phyloP scores from a whole-genome alignment of 148 eudicot genomes.

The Rhododendron ferrugineum region DNA sequence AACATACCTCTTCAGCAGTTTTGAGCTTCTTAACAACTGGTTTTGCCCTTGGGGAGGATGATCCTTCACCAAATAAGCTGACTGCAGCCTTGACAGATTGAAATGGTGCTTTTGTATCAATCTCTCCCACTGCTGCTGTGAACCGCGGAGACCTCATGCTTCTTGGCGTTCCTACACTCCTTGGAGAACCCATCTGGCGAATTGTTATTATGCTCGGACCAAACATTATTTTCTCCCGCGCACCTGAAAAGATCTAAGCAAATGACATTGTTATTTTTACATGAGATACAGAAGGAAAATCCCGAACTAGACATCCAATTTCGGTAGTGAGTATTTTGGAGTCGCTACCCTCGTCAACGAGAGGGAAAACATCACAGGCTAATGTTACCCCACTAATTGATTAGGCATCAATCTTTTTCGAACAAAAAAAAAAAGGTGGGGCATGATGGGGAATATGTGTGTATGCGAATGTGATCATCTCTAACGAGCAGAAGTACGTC shows the following conservation, averaged over 20 bases:
- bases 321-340: neutral
- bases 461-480: neutral
- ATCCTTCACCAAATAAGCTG: slow-evolving; percentile 58
- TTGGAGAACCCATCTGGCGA: slow-evolving; percentile 20
- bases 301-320: neutral
- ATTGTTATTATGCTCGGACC: slow-evolving; percentile 33
- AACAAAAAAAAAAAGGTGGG: neutral
- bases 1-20: slow-evolving; percentile 53
- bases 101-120: slow-evolving; percentile 78
- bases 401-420: neutral
- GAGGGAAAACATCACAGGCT: neutral
- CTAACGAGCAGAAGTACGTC: neutral
- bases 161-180: slow-evolving; percentile 29
- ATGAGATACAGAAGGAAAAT: neutral
- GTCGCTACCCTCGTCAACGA: neutral
- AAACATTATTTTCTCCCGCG: slow-evolving; percentile 9
- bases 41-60: slow-evolving; percentile 35
- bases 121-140: slow-evolving; percentile 58
- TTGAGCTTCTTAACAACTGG: slow-evolving; percentile 31
- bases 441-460: neutral
- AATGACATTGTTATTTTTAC: neutral
- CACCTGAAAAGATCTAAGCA: slow-evolving; percentile 11
- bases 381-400: neutral
- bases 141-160: slow-evolving; percentile 22
- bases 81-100: slow-evolving; percentile 88